Conservation (phyloP, 768 basidiomycete species). For the Clavulina sp. region DNA sequence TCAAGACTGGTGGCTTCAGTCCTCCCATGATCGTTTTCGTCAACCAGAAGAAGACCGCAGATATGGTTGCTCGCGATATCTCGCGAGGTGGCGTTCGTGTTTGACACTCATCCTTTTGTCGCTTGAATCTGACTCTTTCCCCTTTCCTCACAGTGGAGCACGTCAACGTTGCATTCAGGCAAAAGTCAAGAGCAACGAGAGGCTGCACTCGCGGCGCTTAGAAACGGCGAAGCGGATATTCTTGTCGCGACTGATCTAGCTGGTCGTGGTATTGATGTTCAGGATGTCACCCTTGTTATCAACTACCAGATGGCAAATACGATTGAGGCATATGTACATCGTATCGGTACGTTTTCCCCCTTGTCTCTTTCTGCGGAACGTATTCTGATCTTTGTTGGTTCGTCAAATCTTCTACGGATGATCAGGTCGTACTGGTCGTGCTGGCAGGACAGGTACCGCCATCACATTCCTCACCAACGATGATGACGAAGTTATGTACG, state of each 20-base stretch:
- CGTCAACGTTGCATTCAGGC: slow-evolving; percentile 86
- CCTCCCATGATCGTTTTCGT: slow-evolving; percentile 98
- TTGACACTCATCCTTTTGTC: not conserved
- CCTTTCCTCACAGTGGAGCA: slow-evolving; percentile 45
- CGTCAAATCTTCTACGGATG: not conserved
- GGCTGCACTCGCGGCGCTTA: slow-evolving; percentile 69
- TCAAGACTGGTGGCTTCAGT: slow-evolving; percentile 65
- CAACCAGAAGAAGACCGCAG: slow-evolving; percentile 98
- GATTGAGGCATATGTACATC: slow-evolving; percentile 95
- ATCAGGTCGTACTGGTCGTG: slow-evolving; percentile 87
- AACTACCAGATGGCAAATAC: slow-evolving; percentile 96
- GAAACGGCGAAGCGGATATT: slow-evolving; percentile 71
- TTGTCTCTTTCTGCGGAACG: slow-evolving; percentile 2
- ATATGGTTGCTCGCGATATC: slow-evolving; percentile 92
- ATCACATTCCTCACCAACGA: slow-evolving; percentile 95
- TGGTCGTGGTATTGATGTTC: slow-evolving; percentile 97
- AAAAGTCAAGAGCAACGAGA: slow-evolving; percentile 98
- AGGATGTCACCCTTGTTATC: slow-evolving; percentile 88
- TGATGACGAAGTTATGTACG: slow-evolving; percentile 97
- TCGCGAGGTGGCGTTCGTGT: slow-evolving; percentile 65
- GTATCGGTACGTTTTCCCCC: slow-evolving; percentile 53
- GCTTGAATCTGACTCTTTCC: slow-evolving; percentile 2
- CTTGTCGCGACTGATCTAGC: slow-evolving; percentile 96
- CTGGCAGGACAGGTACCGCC: slow-evolving; percentile 82
- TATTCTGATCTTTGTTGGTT: not conserved